phyloP scores from a whole-genome alignment of 768 basidiomycete species.

The Boletales sp. region DNA sequence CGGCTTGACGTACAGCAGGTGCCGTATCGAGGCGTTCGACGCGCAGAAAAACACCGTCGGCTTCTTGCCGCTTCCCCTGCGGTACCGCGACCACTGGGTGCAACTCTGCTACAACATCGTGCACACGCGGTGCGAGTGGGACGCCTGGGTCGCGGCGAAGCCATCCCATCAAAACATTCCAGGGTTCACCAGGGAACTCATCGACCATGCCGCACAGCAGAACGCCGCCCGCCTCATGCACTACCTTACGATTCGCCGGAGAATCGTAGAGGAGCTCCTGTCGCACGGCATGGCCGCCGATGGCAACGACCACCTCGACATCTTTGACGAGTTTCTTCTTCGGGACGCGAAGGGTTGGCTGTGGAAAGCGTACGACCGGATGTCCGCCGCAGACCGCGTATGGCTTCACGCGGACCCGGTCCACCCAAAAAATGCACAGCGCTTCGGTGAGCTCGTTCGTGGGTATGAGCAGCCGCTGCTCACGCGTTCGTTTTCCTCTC shows the following conservation, averaged over 20 bases:
- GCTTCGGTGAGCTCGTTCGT: no score
- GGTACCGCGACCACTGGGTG: neutral
- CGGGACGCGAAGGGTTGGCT: neutral
- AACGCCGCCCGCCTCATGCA: neutral
- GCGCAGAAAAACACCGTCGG: neutral
- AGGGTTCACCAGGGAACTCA: neutral
- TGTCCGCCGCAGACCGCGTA: no score
- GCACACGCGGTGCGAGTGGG: neutral
- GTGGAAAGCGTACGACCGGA: neutral
- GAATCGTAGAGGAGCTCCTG: neutral
- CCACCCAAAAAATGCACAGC: neutral
- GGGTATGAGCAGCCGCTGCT: no score
- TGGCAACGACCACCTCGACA: neutral
- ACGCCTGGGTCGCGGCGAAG: neutral
- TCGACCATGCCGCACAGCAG: neutral
- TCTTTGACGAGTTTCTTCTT: neutral
- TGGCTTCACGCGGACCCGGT: neutral
- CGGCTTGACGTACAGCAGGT: no score
- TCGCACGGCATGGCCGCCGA: neutral
- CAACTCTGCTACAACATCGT: neutral
- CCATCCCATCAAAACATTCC: no score
- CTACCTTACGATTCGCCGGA: neutral
- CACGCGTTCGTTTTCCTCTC: no score
- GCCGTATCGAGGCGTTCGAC: no score
- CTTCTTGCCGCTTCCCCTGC: neutral